Conservation (phyloP, 441 rosid species). For the Bruguiera hainesii region DNA sequence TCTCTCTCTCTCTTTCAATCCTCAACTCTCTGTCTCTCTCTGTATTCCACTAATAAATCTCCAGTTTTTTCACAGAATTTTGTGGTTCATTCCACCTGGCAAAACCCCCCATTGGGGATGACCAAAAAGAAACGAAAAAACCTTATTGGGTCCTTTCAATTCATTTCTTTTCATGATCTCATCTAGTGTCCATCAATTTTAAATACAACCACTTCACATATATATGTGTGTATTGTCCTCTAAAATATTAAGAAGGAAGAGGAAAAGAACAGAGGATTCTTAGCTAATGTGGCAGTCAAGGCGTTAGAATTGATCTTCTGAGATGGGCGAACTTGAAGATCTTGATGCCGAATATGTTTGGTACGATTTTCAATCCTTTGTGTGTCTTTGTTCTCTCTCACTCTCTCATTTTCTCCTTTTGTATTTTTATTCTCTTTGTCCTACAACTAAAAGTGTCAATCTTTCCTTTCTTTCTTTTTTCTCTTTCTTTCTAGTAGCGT, state of each 20-base stretch:
- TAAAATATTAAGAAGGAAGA: no score
- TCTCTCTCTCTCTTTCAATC: neutral
- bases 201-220: no score
- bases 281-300: no score
- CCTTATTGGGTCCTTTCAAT: neutral
- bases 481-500: neutral
- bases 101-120: neutral
- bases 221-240: no score
- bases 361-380: slow-evolving; percentile 20
- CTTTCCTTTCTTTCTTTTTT: neutral
- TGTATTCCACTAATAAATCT: no score
- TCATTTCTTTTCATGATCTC: neutral
- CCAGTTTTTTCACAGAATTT: neutral
- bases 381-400: neutral
- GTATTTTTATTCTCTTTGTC: neutral
- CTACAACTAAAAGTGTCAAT: neutral
- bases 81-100: slow-evolving; percentile 11
- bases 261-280: no score
- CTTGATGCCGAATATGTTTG: slow-evolving; percentile 45
- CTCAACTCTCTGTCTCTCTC: no score
- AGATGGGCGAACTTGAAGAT: slow-evolving; percentile 26
- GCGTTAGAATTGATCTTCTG: no score
- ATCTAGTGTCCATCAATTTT: no score
- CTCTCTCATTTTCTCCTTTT: neutral
- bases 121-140: no score